Base-by-base conservation (phyloP, 2,329 filamentous ascomycete genomes). In the Bipolaris cookei region DNA sequence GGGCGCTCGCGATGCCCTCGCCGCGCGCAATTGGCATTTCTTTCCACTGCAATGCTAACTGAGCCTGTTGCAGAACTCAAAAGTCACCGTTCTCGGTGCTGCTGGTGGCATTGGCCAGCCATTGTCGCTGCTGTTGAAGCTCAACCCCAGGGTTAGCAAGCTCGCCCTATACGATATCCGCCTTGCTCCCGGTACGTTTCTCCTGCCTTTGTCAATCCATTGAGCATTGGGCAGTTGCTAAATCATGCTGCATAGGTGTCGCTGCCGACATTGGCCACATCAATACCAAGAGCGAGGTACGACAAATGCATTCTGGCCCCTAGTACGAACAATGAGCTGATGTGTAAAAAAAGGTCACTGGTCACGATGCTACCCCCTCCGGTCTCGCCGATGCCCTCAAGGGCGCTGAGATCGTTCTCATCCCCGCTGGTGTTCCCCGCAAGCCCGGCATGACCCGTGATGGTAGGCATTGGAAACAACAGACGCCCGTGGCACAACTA, bases 391-490 rank as follows among this genome's bases (percentile, higher is more conserved):
- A 85, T 66, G 89, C 89, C 75, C 87, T 99, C 79, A 90, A 91
- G 83, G 93, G 86, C 77, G 84, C 92, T 75, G 92, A 98, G 82
- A 88, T 99, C 72, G 91, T 99, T 76, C 88, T 99, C 77, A 98
- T 99, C 80, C 95, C 95, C 76, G 95, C 95, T 76, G 95, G 95
- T 86, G 94, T 99, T 69, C 95, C 95, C 77, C 92, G 95, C 84
- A 97, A 97, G 88, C 95, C 95, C 79, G 95, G 95, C 83, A 99
- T 99, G 95, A 96, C 91, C 83, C 93, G 95, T 86, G 95, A 99
- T 82, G 86, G 86, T 88, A 82, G 63, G 81, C 51, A 63, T 16
- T 56, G 35, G 14, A 42, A 38, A 28, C 18, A 3, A 18, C 21
- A 8, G n/a, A 25, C 7, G 13, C 37, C 42, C 21, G 50, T 42